These are phyloP conservation scores for Chlorella sp. DNA, from an alignment of 139 green algal species.

Conservation along the genomic window DNA sequence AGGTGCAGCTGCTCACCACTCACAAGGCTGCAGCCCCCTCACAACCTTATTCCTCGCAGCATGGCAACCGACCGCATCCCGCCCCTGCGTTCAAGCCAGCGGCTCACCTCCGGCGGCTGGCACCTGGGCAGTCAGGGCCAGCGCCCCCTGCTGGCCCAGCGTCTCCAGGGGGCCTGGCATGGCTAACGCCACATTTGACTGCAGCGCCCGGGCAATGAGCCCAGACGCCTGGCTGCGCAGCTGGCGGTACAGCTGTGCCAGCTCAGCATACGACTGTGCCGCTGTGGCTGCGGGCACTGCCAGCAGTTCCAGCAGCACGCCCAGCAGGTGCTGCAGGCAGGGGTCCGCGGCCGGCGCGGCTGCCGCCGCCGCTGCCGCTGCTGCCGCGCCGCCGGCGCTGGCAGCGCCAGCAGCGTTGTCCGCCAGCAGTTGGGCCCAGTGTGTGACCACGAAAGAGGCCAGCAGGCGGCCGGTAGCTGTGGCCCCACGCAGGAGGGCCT, in stretches of 20 bases:
- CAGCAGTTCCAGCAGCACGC: conserved; percentile 29
- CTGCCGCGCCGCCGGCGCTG: background rate
- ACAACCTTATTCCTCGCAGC: no score
- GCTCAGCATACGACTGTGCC: conserved; percentile 62
- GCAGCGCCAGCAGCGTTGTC: background rate
- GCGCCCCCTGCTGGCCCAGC: conserved; percentile 2
- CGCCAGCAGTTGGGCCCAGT: conserved; percentile 50
- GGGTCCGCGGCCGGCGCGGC: background rate
- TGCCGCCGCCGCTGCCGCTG: background rate
- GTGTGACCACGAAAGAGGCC: conserved; percentile 40
- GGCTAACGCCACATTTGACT: background rate
- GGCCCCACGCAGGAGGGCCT: conserved; percentile 10
- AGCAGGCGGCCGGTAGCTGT: conserved; percentile 44
- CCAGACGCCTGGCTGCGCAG: conserved; percentile 69
- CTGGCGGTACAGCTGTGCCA: conserved; percentile 54
- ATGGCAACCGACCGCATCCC: no score
- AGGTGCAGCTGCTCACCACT: no score
- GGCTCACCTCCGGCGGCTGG: background rate
- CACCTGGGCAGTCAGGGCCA: conserved; percentile 33
- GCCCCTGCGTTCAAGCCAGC: background rate
- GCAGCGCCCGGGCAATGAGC: conserved; percentile 36
- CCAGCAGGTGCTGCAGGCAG: conserved; percentile 28
- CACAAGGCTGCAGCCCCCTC: no score
- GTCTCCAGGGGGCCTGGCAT: background rate
- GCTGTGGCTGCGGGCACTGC: background rate